phyloP scores from a whole-genome alignment of 2,329 filamentous ascomycete genomes.

The Neocucurbitaria cava region DNA sequence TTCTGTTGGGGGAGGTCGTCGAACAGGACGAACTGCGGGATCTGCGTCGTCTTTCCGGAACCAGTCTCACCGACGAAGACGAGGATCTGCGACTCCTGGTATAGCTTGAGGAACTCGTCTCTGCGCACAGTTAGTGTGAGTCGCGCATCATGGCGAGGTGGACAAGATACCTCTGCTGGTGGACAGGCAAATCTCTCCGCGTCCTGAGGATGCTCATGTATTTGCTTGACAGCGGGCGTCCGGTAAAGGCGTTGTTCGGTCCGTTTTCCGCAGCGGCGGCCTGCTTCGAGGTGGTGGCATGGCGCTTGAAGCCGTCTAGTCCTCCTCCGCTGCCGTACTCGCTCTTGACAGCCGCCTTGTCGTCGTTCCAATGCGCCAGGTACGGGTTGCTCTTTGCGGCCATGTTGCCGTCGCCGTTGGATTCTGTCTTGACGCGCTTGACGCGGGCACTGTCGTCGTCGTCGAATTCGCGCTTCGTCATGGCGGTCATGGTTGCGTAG shows the following conservation, averaged over 20 bases:
- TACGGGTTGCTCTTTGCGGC: constrained; percentile 79
- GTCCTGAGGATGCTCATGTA: constrained; percentile 91
- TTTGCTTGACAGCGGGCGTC: constrained; percentile 74
- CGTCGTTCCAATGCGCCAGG: constrained; percentile 84
- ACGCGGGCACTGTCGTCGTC: constrained; percentile 57
- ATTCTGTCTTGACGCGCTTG: constrained; percentile 58
- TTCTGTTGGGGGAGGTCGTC: constrained; percentile 90
- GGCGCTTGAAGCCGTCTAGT: constrained; percentile 73
- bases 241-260: constrained; percentile 85
- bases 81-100: constrained; percentile 92
- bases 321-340: constrained; percentile 41
- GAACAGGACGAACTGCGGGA: constrained; percentile 96
- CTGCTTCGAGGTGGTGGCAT: constrained; percentile 79
- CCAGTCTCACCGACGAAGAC: constrained; percentile 99
- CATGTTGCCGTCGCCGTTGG: constrained; percentile 43
- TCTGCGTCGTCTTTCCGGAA: constrained; percentile 99
- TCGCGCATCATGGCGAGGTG: background rate
- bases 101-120: constrained; percentile 91
- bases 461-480: constrained; percentile 63
- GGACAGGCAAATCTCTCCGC: constrained; percentile 85
- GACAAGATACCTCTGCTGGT: constrained; percentile 79
- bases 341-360: constrained; percentile 46
- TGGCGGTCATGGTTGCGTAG: constrained; percentile 37
- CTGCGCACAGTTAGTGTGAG: constrained; percentile 52
- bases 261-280: constrained; percentile 79